Evolutionary conservation across 768 basidiomycete genomes (phyloP).

Genomic region (Sistotremastrum suecicum): DNA sequence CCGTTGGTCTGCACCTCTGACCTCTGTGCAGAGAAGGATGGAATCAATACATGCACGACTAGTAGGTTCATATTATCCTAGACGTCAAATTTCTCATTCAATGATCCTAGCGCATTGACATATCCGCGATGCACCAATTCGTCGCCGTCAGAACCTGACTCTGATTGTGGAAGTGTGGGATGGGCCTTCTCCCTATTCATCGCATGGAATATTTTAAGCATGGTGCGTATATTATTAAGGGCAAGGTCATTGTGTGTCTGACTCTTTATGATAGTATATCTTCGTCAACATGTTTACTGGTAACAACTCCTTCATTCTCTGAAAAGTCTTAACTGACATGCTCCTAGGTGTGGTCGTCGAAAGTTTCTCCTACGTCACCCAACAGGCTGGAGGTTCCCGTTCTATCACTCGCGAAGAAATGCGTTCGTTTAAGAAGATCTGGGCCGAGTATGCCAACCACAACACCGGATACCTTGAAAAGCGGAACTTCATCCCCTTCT

Average conservation of each 20-base stretch:
- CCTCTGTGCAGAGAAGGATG: slow-evolving; percentile 61
- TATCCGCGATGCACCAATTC: slow-evolving; percentile 73
- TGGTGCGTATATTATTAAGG: slow-evolving; percentile 36
- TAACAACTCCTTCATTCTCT: slow-evolving; percentile 15
- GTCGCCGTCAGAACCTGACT: slow-evolving; percentile 30
- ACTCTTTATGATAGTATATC: slow-evolving; percentile 52
- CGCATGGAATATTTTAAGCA: slow-evolving; percentile 89
- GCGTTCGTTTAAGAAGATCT: slow-evolving; percentile 87
- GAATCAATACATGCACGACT: slow-evolving; percentile 98
- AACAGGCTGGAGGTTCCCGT: slow-evolving; percentile 67
- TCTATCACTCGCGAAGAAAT: slow-evolving; percentile 83
- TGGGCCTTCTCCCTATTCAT: slow-evolving; percentile 87
- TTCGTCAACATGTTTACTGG: slow-evolving; percentile 94
- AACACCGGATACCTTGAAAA: slow-evolving; percentile 70
- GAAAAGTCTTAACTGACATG: slow-evolving; percentile 1
- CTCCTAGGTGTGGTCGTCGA: slow-evolving; percentile 74
- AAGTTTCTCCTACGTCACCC: slow-evolving; percentile 92
- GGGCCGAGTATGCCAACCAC: slow-evolving; percentile 72
- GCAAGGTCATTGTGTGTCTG: neutral
- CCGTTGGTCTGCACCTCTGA: neutral
- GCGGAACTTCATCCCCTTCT: slow-evolving; percentile 59
- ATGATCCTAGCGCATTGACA: slow-evolving; percentile 41
- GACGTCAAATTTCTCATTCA: slow-evolving; percentile 3
- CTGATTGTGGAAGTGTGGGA: slow-evolving; percentile 75
- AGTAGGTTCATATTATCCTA: slow-evolving; percentile 31